Evolutionary conservation across 2,329 filamentous ascomycete genomes (phyloP), one percentile per base, ranked within the genome.

Genomic region (Pseudogymnoascus sp.): DNA sequence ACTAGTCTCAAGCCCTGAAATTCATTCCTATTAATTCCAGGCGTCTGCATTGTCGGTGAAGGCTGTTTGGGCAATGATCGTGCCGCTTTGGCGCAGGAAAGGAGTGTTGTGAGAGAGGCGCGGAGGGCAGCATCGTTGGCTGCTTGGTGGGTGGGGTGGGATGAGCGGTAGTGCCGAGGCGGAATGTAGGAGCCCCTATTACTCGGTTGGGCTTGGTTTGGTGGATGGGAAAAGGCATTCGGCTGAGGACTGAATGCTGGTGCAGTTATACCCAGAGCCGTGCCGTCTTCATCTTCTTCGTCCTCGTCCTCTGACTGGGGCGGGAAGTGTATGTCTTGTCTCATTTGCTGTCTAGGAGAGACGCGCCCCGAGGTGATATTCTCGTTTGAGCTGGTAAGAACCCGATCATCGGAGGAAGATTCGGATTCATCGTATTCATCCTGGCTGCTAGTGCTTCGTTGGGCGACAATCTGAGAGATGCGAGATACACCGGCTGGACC

Each of bases 381-480:
- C 69, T 87, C 85, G 53, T 79, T 81, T 13, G 85, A 87, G 68
- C 83, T 86, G 1, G 81, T 81, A 71, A 87, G 74, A 10, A 84
- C 69, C 13, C 82, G 84, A 70, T 96, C 93, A 66, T 96, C 93
- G 75, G 82, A 95, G 74, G 95, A 91, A 67, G 84, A 96, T 74
- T 96, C 92, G 66, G 89, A 96, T 78, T 96, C 92, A 35, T 96
- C 91, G 71, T 96, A 96, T 77, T 96, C 93, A 69, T 96, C 93
- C 74, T 96, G 91, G 71, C 93, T 96, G 75, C 91, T 96, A 33
- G 81, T 78, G 56, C 77, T 78, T 62, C 75, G 76, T 76, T 67
- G 76, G 38, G 66, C 77, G 76, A 50, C 77, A 76, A 63, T 71
- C 71, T 68, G 24, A 78, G 76, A 62, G 76, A 77, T 33, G 71